Conservation (phyloP, 176 grass and related monocot species). For the Avena insularis region DNA sequence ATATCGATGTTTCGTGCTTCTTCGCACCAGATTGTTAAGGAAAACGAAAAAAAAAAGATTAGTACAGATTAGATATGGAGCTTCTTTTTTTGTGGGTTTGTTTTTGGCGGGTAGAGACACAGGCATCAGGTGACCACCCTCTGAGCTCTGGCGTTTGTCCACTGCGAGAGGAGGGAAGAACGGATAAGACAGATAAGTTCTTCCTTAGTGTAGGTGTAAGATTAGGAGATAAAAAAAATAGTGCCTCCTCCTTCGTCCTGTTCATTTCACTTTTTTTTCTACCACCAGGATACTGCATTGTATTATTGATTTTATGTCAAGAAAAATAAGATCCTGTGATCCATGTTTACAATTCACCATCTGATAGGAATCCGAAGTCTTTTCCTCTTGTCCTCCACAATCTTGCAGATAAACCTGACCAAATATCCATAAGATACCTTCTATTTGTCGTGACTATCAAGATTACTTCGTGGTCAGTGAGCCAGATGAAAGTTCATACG, state of each 20-base stretch:
- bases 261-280: background rate
- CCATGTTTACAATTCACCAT: background rate
- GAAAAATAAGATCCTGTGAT: conserved; percentile 41
- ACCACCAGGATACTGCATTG: background rate
- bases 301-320: conserved; percentile 39
- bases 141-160: conserved; percentile 2
- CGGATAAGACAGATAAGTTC: background rate
- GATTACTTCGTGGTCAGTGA: background rate
- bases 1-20: conserved; percentile 33
- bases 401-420: background rate
- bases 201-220: conserved; percentile 43
- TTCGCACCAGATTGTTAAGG: conserved; percentile 30
- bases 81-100: too few species aligned
- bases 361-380: background rate
- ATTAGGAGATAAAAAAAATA: conserved; percentile 29
- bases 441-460: background rate
- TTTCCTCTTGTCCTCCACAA: background rate
- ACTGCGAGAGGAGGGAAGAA: conserved; percentile 51
- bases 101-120: background rate
- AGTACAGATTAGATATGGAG: background rate
- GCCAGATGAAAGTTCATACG: background rate
- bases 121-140: conserved; percentile 29
- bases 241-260: background rate
- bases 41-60: background rate
- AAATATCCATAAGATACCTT: background rate